A percentile compares a stretch with the other conserved stretches of the same genome.
phyloP scores from a whole-genome alignment of 2,329 filamentous ascomycete genomes.

The Botrytis fragariae region DNA sequence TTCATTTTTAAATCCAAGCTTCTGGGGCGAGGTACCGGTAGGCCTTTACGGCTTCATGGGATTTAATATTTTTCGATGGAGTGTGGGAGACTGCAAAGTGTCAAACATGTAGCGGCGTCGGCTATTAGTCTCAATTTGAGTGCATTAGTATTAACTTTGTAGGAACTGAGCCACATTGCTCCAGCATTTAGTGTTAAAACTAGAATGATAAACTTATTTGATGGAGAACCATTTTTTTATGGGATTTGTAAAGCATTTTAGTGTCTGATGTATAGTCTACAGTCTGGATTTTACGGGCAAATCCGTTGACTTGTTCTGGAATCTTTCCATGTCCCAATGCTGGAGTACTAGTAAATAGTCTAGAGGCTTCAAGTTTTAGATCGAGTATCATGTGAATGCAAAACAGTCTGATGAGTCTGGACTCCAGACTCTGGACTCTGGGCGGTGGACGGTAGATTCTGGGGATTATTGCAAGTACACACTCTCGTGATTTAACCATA shows the following conservation, averaged over 20 bases:
- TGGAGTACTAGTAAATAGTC: not conserved
- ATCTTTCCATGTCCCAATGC: not conserved
- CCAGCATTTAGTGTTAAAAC: not conserved
- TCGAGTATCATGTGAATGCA: not conserved
- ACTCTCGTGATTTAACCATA: not conserved
- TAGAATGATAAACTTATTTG: not conserved
- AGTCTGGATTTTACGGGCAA: not conserved
- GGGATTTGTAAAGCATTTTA: not conserved
- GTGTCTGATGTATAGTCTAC: not conserved
- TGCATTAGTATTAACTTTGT: not conserved
- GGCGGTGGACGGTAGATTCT: not conserved
- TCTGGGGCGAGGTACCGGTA: not conserved
- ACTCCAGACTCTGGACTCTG: not conserved
- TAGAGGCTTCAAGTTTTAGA: not conserved
- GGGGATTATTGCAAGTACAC: not conserved
- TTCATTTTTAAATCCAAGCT: not conserved
- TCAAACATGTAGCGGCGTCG: not conserved
- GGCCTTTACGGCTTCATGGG: not conserved
- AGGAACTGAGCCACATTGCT: not conserved
- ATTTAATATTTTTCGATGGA: not conserved
- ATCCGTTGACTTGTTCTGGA: conserved; percentile 8
- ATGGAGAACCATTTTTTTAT: not conserved
- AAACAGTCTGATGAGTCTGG: not conserved
- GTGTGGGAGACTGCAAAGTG: not conserved
- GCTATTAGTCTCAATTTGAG: conserved; percentile 1